A percentile compares a stretch with the other conserved stretches of the same genome.
Conservation (phyloP, 108 stramenopile species). For the Nitzschia sp. region DNA sequence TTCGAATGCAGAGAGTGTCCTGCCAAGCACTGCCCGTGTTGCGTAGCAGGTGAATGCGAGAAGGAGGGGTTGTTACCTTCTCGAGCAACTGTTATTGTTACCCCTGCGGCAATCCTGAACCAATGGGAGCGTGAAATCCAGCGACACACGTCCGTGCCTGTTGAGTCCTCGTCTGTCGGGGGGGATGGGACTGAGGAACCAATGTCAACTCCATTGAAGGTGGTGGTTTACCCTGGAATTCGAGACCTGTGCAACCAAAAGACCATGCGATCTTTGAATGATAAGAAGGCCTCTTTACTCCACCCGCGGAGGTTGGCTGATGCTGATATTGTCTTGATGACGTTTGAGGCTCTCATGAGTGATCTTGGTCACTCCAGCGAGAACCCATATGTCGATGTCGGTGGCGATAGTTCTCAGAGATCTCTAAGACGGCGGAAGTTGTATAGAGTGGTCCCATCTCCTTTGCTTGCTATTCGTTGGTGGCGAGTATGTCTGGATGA, state of each 20-base stretch:
- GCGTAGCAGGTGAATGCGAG: not conserved
- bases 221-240: constrained; percentile 63
- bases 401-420: constrained; percentile 1
- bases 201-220: constrained; percentile 42
- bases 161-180: too few species aligned
- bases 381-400: constrained; percentile 50
- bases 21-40: too few species aligned
- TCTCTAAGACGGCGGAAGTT: constrained; percentile 45
- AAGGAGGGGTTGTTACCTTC: not conserved
- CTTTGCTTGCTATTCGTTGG: constrained; percentile 56
- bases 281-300: constrained; percentile 26
- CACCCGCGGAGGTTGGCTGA: constrained; percentile 65
- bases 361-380: constrained; percentile 69
- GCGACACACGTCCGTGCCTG: constrained; percentile 39
- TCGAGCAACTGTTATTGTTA: constrained; percentile 70
- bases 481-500: constrained; percentile 75
- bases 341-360: constrained; percentile 55
- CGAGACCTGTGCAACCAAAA: constrained; percentile 25
- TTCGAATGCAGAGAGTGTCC: too few species aligned
- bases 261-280: not conserved
- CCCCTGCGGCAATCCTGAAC: constrained; percentile 61
- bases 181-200: not conserved
- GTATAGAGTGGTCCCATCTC: constrained; percentile 70
- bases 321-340: constrained; percentile 66
- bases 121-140: constrained; percentile 76